These are phyloP conservation scores for Phyllosticta citriasiana DNA, from an alignment of 2,329 filamentous ascomycete genomes.

Conservation along the genomic window DNA sequence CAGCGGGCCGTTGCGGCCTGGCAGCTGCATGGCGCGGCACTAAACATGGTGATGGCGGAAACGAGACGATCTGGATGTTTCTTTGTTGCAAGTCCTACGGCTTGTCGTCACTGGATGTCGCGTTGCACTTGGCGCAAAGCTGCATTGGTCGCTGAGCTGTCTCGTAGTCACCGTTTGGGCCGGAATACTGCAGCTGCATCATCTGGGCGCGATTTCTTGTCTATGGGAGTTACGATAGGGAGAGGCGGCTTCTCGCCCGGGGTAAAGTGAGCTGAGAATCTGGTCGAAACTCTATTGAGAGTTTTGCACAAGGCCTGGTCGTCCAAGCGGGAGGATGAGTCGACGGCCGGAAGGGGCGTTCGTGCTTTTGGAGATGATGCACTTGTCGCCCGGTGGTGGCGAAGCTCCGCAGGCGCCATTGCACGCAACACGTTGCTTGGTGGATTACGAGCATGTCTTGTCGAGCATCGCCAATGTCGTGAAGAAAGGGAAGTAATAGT, in stretches of 20 bases:
- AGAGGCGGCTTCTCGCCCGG: not conserved
- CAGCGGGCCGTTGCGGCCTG: not conserved
- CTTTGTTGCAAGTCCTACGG: not conserved
- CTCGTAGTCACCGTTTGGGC: not conserved
- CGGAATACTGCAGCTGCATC: not conserved
- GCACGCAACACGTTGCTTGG: slow-evolving; percentile 7
- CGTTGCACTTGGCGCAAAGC: not conserved
- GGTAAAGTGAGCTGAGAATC: not conserved
- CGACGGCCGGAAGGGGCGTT: not conserved
- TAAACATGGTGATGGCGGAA: not conserved
- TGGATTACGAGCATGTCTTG: not conserved
- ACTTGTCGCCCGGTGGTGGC: not conserved
- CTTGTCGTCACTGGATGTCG: not conserved
- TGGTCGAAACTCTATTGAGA: not conserved
- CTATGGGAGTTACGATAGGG: not conserved
- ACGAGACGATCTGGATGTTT: not conserved
- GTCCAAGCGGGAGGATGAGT: not conserved
- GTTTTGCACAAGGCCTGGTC: not conserved
- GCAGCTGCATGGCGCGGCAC: not conserved
- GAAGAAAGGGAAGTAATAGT: slow-evolving; percentile 29
- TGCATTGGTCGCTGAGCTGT: not conserved
- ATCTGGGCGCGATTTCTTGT: not conserved
- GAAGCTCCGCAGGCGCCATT: slow-evolving; percentile 3
- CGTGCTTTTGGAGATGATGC: not conserved
- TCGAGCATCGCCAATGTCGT: slow-evolving; percentile 10